Evolutionary conservation across 1,139 yeast species (phyloP), one percentile per base, ranked within the genome.

Genomic region (Candida tetrigidarum): DNA sequence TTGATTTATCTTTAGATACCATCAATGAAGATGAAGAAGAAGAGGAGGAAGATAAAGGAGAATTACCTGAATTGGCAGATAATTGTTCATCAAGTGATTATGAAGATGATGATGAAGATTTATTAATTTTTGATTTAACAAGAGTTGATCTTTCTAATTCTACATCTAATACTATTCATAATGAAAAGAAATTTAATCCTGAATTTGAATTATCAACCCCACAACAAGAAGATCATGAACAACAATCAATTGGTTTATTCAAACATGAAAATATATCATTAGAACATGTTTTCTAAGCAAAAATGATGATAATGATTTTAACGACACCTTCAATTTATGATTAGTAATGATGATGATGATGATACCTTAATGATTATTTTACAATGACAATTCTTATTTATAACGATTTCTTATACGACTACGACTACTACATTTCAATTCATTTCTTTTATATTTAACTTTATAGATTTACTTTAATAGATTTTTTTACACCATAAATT

Each of bases 1-100:
- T 63, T 41, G 55, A 61, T 43, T 56, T 63, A 39, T 57, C 60
- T 48, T 54, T 42, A 12, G 33, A 52, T 7, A 40, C 49, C 33
- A 60, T 57, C 23, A 57, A 53, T 32, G 59, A 55, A 28, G 63
- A 57, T 22, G 68, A 66, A 46, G 66, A 58, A 41, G 64, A 58
- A 11, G 51, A 50, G 18, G 49, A 49, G 5, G 46, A 42, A 19
- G 44, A 45, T n/a, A 19, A 33, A 8, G 29, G 41, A 35, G 50
- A 43, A 32, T 20, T 22, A 23, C 28, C 28, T 23, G 33, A 37
- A 37, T 37, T 37, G 18, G 25, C 45, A 4, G 53, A 54, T 8
- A 37, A 27, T 19, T 16, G 3, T 18, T 37, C 39, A 18, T 37
- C 39, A 37, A 33, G 37, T 23, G 51, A 44, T 26, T 58, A 53